Base-by-base conservation (phyloP, 257 asterid species). In the Nyctanthes arbortristis region DNA sequence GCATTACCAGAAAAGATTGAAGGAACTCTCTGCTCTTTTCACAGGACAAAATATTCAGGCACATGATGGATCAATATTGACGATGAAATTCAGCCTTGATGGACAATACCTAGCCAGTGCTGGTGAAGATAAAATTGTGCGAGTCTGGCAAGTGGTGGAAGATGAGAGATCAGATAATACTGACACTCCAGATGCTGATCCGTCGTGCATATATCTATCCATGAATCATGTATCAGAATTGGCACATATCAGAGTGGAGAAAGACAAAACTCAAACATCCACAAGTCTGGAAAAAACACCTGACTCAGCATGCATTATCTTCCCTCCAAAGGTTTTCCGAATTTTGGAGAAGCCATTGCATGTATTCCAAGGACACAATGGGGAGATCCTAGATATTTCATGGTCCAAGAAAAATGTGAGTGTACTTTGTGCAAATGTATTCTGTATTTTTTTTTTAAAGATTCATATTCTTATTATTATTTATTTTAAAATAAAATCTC, bases 371-470 rank as follows among this genome's bases (percentile, higher is more conserved):
- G 96, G 98, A 13, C 98, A 93, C 66, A 69, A 54, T 4, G 96
- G 76, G 25, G 91, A 90, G 77, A 73, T 90, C 79, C 82, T 85
- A 84, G 96, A 93, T 81, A 81, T 93, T 43, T 87, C 96, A 1
- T 93, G 98, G 98, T 85, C 98, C 10, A 87, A 72, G 69, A 74
- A 80, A 70, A 85, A 90, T 79, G 97, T 93, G 81, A 67, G 99
- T 77, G 69, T 70, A 54, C 31, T 28, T 18, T 61, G 39, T 63
- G 31, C 45, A 28, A 34, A 61, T 73, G 35, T 22, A 36, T 52
- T 55, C 39, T 70, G 7, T 66, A 6, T n/a, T 40, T 63, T 66
- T n/a, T 40, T 63, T 66, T 61, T 40, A n/a, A 36, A 49, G 63
- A 63, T 28, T 70, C 45, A 24, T 67, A 16, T 18, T 47, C 4